phyloP scores from a whole-genome alignment of 768 basidiomycete genomes.

The Hirschioporus abietinus region DNA sequence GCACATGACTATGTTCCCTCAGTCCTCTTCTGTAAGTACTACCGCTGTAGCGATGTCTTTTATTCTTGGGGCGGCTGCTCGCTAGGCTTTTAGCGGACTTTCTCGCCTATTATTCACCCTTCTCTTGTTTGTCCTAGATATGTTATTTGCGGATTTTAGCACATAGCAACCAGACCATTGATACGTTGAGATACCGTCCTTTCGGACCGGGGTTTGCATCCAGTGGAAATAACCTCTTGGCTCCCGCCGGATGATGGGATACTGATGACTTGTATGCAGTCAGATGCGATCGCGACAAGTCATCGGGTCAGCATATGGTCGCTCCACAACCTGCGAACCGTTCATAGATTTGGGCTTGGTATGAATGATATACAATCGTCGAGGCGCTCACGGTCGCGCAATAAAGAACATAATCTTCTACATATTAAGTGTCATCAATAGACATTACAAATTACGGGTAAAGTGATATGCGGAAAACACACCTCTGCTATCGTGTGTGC shows the following conservation, averaged over 20 bases:
- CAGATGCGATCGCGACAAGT: neutral
- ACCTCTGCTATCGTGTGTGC: neutral
- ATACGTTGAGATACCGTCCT: neutral
- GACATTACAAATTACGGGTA: conserved; percentile 1
- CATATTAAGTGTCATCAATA: neutral
- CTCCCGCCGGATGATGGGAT: neutral
- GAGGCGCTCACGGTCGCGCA: neutral
- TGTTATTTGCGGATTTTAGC: too few species aligned
- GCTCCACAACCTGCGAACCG: neutral
- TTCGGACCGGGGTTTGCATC: neutral
- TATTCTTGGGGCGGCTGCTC: neutral
- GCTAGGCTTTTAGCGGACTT: neutral
- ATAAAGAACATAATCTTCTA: neutral
- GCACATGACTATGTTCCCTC: neutral
- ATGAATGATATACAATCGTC: neutral
- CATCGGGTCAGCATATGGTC: neutral
- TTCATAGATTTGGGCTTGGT: neutral
- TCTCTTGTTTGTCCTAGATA: too few species aligned
- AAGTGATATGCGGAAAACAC: conserved; percentile 1
- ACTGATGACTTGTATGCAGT: neutral
- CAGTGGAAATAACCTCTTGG: neutral
- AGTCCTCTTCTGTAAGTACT: neutral
- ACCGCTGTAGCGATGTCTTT: neutral
- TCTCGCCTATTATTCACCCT: too few species aligned
- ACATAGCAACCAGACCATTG: neutral